Percentiles rank a stretch among this genome's conserved stretches.
phyloP scores from a whole-genome alignment of 371 early-diverging fungal genomes.

The Mycotypha africana region DNA sequence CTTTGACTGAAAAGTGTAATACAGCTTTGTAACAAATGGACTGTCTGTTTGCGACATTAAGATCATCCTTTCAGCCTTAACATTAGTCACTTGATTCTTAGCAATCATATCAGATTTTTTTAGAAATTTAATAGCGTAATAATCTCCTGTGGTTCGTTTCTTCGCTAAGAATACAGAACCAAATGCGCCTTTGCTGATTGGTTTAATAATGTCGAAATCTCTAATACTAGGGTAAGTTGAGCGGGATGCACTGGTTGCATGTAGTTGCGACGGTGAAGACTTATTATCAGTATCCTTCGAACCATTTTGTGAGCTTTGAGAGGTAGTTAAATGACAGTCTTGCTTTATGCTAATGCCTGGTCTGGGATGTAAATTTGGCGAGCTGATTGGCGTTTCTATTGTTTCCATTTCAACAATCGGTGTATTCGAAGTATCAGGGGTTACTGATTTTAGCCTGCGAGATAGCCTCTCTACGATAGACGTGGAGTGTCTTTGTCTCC shows the following conservation, averaged over 20 bases:
- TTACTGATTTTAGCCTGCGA: conserved; percentile 12
- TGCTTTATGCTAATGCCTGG: no score
- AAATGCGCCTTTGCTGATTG: conserved; percentile 90
- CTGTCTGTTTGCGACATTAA: conserved; percentile 81
- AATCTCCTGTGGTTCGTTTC: conserved; percentile 81
- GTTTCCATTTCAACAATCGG: conserved; percentile 38
- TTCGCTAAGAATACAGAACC: conserved; percentile 87
- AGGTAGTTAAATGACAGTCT: conserved; percentile 2
- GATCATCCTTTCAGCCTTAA: conserved; percentile 86
- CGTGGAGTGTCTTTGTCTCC: conserved; percentile 14
- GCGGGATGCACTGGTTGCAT: conserved; percentile 34
- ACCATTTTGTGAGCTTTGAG: conserved; percentile 15
- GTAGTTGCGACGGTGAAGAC: conserved; percentile 45
- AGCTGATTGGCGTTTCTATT: conserved; percentile 31
- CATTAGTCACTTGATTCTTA: conserved; percentile 88
- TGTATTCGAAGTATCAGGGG: conserved; percentile 16
- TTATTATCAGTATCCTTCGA: conserved; percentile 6
- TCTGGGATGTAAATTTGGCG: conserved; percentile 22
- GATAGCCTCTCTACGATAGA: conserved; percentile 15
- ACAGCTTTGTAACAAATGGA: conserved; percentile 92
- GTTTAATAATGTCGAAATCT: conserved; percentile 91
- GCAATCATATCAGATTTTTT: conserved; percentile 89
- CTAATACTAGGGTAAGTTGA: conserved; percentile 62
- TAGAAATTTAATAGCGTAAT: conserved; percentile 87
- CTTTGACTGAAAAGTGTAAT: conserved; percentile 89